These are phyloP conservation scores for Nadsonia starkeyi-henricii DNA, from an alignment of 1,139 yeast species.

Conservation along the genomic window DNA sequence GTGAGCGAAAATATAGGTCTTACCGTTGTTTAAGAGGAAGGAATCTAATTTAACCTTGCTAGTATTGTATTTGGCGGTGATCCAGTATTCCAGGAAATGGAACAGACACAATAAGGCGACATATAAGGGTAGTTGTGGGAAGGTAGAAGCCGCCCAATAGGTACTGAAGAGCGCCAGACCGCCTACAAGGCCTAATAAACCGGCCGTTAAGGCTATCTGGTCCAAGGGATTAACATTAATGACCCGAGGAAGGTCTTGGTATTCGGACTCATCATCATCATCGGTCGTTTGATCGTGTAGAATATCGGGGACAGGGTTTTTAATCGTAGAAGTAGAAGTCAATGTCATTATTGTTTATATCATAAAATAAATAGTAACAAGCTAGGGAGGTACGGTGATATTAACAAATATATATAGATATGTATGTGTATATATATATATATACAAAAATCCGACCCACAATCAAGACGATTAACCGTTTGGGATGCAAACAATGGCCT, in stretches of 20 bases:
- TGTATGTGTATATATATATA: background rate
- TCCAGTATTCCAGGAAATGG: slow-evolving; percentile 69
- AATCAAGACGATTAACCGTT: background rate
- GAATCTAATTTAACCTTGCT: slow-evolving; percentile 51
- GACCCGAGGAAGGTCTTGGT: too few relatives aligned
- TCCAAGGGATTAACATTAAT: slow-evolving; percentile 5
- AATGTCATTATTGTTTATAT: too few relatives aligned
- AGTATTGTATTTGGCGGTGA: slow-evolving; percentile 63
- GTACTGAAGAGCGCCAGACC: slow-evolving; percentile 5
- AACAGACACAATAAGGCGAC: slow-evolving; percentile 41
- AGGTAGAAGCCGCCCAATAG: slow-evolving; percentile 12
- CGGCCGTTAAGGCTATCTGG: slow-evolving; percentile 9
- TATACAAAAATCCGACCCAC: background rate
- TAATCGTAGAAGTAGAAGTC: too few relatives aligned
- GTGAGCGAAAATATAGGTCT: slow-evolving; percentile 53
- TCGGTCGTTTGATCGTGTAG: too few relatives aligned
- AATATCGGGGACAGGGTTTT: too few relatives aligned
- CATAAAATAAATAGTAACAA: too few relatives aligned
- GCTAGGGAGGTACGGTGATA: too few relatives aligned
- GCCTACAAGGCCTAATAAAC: slow-evolving; percentile 7
- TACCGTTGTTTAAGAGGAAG: slow-evolving; percentile 62
- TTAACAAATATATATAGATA: too few relatives aligned
- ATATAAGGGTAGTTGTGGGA: slow-evolving; percentile 32
- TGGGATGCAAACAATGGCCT: background rate
- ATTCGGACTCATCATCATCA: too few relatives aligned